Evolutionary conservation across 306 rosid species (phyloP).

Genomic region (Cicer yamashitae): DNA sequence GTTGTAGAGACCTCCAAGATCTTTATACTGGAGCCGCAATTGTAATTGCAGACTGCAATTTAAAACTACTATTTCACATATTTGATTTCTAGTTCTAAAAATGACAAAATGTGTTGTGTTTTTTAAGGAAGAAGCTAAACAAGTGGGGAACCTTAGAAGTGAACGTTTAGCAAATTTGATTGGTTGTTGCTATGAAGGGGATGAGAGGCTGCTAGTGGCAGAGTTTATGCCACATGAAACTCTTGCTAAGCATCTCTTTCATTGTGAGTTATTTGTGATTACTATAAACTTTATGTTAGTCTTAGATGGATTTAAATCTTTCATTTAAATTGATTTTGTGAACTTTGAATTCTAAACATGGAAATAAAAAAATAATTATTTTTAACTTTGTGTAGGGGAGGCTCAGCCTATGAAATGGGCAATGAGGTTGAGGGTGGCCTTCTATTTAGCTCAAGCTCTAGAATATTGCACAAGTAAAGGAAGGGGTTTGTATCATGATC

Average conservation of each 20-base stretch:
- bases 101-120: conserved; percentile 34
- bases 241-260: conserved; percentile 90
- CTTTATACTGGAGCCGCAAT: background rate
- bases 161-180: conserved; percentile 85
- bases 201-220: conserved; percentile 84
- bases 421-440: conserved; percentile 91
- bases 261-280: conserved; percentile 57
- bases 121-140: conserved; percentile 78
- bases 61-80: background rate
- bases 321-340: conserved; percentile 7
- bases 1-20: background rate
- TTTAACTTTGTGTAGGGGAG: conserved; percentile 69
- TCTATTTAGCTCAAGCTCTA: conserved; percentile 85
- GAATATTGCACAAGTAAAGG: conserved; percentile 89
- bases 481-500: conserved; percentile 91
- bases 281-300: background rate
- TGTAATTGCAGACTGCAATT: background rate
- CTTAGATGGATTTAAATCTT: conserved; percentile 22
- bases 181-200: conserved; percentile 89
- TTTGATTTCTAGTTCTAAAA: background rate
- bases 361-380: background rate
- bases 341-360: conserved; percentile 2
- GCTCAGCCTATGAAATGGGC: conserved; percentile 93
- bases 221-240: conserved; percentile 93
- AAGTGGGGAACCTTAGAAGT: conserved; percentile 81